Conservation (phyloP, 139 green algal species). For the Micromonas commoda region DNA sequence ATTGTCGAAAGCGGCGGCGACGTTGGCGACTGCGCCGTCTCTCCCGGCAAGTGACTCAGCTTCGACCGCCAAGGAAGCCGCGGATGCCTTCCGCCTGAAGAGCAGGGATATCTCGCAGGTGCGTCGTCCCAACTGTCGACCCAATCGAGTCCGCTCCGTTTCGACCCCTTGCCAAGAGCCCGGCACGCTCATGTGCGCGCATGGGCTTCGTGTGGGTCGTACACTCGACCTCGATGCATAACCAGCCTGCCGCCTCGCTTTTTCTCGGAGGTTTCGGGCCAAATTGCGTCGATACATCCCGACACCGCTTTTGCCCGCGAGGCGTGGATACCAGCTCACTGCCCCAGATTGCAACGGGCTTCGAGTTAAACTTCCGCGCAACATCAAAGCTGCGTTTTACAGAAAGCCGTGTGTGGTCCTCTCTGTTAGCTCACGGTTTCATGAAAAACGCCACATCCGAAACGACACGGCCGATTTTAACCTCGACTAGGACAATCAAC, state of each 20-base stretch:
- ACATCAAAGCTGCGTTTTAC: background rate
- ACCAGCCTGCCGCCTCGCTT: background rate
- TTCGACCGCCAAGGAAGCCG: conserved; percentile 12
- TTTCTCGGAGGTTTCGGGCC: background rate
- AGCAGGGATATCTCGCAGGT: conserved; percentile 37
- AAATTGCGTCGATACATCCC: background rate
- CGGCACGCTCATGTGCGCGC: too few species aligned
- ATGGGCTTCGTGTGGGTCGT: background rate
- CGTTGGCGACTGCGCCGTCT: background rate
- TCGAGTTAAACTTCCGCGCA: background rate
- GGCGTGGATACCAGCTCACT: background rate
- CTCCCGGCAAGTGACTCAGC: too few species aligned
- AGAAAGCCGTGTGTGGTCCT: too few species aligned
- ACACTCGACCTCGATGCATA: background rate
- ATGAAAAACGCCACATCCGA: background rate
- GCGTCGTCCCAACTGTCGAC: conserved; percentile 30
- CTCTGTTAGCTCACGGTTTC: background rate
- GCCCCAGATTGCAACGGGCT: background rate
- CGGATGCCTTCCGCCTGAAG: conserved; percentile 40
- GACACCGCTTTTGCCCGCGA: too few species aligned
- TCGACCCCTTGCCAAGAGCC: too few species aligned
- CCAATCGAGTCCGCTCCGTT: too few species aligned
- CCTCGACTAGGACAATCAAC: too few species aligned
- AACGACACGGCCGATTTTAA: too few species aligned
- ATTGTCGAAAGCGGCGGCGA: background rate